Evolutionary conservation across 352 stramenopile species (phyloP), one percentile per base, ranked within the genome.

Genomic region (Phytophthora cactorum): DNA sequence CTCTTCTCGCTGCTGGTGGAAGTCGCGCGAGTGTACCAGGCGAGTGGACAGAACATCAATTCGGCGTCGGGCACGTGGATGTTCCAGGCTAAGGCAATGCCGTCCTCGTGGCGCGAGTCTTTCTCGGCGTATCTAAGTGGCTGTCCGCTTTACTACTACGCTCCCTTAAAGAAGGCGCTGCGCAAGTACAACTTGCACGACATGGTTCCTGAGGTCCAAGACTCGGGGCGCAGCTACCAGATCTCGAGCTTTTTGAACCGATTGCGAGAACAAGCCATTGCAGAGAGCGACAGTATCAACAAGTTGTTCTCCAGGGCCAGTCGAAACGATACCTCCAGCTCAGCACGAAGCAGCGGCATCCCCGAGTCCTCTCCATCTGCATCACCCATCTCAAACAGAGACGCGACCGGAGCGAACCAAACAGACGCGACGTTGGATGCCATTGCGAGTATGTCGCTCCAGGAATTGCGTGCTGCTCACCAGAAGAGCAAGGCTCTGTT

Each of bases 101-200:
- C 89, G 5, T 93, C 89, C 1, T 89, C 86, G 4, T 96, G 89
- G 89, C 74, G 88, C 22, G 88, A 96, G 49, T 81, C 80, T 1
- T 96, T 96, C 54, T 84, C 86, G 50, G 77, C 88, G 34, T 96
- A 96, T 50, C 52, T 96, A 11, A 83, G 75, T 44, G 77, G 80
- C 14, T 88, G 84, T 29, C 86, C 89, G 31, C 62, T 93, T 6
- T 96, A 96, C 59, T 96, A 96, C 53, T 91, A 91, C 56, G 73
- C 82, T 2, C 79, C 88, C 0, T 66, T 96, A 51, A 93, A 93
- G 58, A 95, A 96, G 62, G 81, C 85, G 6, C 70, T 96, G 29
- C 79, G 85, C 47, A 95, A 92, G 56, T 96, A 96, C 70, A 96
- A 95, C 52, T 63, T 96, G 47, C 89, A 96, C 27, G 88, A 95